A percentile compares a stretch with the other conserved stretches of the same genome.
Evolutionary conservation across 495 filamentous ascomycete species (phyloP).

Genomic region (Amphirosellinia nigrospora): DNA sequence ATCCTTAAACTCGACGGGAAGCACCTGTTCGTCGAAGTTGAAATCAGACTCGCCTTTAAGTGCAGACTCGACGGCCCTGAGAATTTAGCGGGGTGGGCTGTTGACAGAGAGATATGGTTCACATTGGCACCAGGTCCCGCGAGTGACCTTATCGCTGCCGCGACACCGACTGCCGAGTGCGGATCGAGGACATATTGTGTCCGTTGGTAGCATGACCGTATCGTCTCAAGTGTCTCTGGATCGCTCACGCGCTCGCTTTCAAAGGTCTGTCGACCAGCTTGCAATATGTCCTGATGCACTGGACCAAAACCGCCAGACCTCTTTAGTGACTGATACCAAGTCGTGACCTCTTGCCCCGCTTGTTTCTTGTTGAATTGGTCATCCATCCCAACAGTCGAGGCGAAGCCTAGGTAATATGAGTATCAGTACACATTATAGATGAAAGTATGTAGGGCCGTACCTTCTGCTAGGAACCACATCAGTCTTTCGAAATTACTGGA

Average conservation of each 20-base stretch:
- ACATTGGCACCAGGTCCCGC: conserved; percentile 49
- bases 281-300: conserved; percentile 71
- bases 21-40: conserved; percentile 70
- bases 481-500: conserved; percentile 95
- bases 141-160: conserved; percentile 71
- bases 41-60: conserved; percentile 70
- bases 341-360: conserved; percentile 68
- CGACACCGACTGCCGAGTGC: conserved; percentile 85
- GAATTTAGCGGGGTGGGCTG: conserved; percentile 95
- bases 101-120: conserved; percentile 81
- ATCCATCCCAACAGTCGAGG: conserved; percentile 57
- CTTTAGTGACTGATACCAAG: conserved; percentile 81
- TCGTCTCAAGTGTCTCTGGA: conserved; percentile 74
- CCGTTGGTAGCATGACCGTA: conserved; percentile 67
- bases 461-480: conserved; percentile 88
- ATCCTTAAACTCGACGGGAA: conserved; percentile 79
- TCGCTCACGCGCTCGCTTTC: conserved; percentile 84
- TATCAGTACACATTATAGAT: not conserved
- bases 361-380: conserved; percentile 63
- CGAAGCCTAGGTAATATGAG: conserved; percentile 26
- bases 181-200: conserved; percentile 85
- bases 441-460: not conserved
- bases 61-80: conserved; percentile 77
- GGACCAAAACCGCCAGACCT: conserved; percentile 75
- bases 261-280: conserved; percentile 69